A percentile compares a stretch with the other conserved stretches of the same genome.
Evolutionary conservation across 768 basidiomycete species (phyloP).

Genomic region (Saitozyma podzolica): DNA sequence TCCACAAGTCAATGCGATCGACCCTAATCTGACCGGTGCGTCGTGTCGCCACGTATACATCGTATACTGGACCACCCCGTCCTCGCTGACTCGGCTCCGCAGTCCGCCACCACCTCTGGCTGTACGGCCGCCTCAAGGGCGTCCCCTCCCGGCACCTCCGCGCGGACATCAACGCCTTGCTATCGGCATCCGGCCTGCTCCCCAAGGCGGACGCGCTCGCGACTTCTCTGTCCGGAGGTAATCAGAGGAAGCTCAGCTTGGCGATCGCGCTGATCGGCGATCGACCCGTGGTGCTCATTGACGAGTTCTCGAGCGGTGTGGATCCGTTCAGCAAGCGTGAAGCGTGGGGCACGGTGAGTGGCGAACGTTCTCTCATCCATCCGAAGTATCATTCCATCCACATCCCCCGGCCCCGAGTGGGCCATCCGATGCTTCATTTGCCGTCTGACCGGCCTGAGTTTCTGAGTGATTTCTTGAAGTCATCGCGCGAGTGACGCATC

Average conservation of each 20-base stretch:
- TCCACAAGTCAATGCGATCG: constrained; percentile 81
- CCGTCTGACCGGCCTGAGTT: constrained; percentile 51
- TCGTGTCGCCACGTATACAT: neutral
- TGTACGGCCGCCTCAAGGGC: constrained; percentile 75
- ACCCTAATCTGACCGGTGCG: constrained; percentile 65
- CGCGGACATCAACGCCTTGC: constrained; percentile 61
- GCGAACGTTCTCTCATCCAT: too few species aligned
- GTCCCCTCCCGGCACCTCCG: constrained; percentile 60
- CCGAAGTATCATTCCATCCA: too few species aligned
- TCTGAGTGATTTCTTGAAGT: constrained; percentile 67
- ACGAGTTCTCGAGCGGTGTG: constrained; percentile 80
- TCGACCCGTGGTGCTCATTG: constrained; percentile 73
- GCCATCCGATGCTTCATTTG: too few species aligned
- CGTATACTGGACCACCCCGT: too few species aligned
- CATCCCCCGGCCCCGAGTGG: too few species aligned
- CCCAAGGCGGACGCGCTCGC: constrained; percentile 70
- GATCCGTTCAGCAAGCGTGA: constrained; percentile 81
- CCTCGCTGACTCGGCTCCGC: too few species aligned
- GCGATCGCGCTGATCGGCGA: constrained; percentile 78
- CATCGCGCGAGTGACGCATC: neutral
- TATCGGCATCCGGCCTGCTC: constrained; percentile 63
- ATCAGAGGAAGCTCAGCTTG: constrained; percentile 72
- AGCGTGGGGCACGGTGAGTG: constrained; percentile 73
- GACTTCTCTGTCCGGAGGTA: constrained; percentile 73
- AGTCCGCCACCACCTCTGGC: constrained; percentile 67